These are phyloP conservation scores for Cokeromyces recurvatus DNA, from an alignment of 371 early-diverging fungal species.

Conservation along the genomic window DNA sequence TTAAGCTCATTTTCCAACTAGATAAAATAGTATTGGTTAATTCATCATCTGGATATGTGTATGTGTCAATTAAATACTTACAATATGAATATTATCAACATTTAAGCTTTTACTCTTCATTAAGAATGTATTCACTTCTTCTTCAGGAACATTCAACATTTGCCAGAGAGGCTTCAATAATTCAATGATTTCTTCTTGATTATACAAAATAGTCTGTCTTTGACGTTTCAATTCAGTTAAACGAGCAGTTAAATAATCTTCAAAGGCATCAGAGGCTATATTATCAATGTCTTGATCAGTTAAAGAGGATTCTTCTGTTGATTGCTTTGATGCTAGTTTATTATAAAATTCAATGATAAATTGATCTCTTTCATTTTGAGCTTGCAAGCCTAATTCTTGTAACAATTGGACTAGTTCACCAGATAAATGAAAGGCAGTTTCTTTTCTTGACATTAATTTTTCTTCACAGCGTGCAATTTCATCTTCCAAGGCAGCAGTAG, in stretches of 20 bases:
- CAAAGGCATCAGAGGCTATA: constrained; percentile 13
- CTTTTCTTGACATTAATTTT: constrained; percentile 23
- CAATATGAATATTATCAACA: constrained; percentile 10
- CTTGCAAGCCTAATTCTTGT: constrained; percentile 13
- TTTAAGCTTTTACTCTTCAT: constrained; percentile 20
- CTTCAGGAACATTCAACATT: constrained; percentile 20
- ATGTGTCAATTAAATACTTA: not conserved
- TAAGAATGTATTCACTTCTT: constrained; percentile 21
- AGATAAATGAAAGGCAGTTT: constrained; percentile 9
- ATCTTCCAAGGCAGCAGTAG: constrained; percentile 32
- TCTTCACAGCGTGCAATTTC: constrained; percentile 33
- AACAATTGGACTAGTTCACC: constrained; percentile 10
- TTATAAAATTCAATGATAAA: constrained; percentile 11
- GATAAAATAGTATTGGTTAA: too few species aligned
- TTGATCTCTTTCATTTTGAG: constrained; percentile 16
- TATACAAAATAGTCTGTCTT: constrained; percentile 27
- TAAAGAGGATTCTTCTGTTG: constrained; percentile 11
- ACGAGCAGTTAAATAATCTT: constrained; percentile 10
- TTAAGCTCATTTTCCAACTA: constrained; percentile 32
- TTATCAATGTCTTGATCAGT: too few species aligned
- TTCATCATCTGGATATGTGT: not conserved
- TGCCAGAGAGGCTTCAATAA: constrained; percentile 36
- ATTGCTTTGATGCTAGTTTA: constrained; percentile 10
- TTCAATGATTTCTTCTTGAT: constrained; percentile 29
- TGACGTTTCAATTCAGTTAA: constrained; percentile 23